Evolutionary conservation across 2,329 filamentous ascomycete species (phyloP), one percentile per base, ranked within the genome.

Genomic region (Dactylellina parvicollis): DNA sequence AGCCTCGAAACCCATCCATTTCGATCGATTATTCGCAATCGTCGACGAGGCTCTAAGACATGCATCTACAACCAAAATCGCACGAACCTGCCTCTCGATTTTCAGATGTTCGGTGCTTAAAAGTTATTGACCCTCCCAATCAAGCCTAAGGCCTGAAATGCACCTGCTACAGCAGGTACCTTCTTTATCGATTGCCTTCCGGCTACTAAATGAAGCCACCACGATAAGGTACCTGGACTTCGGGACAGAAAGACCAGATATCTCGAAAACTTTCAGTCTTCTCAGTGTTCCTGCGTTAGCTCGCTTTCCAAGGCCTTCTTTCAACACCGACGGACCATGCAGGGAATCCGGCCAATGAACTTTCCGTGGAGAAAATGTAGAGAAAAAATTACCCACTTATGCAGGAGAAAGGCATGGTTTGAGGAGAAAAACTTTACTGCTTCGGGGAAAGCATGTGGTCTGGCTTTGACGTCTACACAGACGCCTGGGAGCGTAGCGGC

Each of bases 391-490:
- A 59, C 24, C 67, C 59, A 72, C 67, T 65, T 42, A 72, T 72
- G 67, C 67, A 72, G 67, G 67, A 72, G 67, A 24, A 72, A n/a
- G 46, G 44, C 52, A 46, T 52, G 42, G 67, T 54, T 72, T 72
- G 67, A 72, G 44, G 34, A 60, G 20, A 38, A 59, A 57, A 47
- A 44, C 30, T 30, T 22, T 60, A 20, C 42, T 49, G 18, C 38
- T 47, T 34, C 56, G 56, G 50, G 61, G 42, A 66, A 46, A 67
- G 44, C 50, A 71, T 56, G 49, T 62, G 65, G 20, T 40, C 50
- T 57, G 49, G 56, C 66, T 62, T 64, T 59, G 44, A 65, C 67
- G 59, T 72, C 67, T 72, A 72, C 59, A 72, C 67, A 72, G 67
- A 72, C 67, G 60, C 59, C 52, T 52, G 52, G 28, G 34, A 52